phyloP scores from a whole-genome alignment of 2,329 filamentous ascomycete genomes.

The Paraconiothyrium sp. region DNA sequence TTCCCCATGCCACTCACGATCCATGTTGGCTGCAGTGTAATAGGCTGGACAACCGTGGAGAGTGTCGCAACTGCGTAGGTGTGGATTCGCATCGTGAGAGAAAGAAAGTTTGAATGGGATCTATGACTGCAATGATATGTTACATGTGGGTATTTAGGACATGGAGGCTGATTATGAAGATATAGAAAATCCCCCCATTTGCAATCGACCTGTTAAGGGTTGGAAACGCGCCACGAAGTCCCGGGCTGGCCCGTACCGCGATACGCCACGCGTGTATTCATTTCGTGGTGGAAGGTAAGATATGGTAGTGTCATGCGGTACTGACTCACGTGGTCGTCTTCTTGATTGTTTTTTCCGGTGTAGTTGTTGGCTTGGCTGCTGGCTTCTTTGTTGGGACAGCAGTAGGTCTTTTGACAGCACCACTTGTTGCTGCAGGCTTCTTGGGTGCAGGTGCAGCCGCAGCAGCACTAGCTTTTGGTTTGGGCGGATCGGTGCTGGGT shows the following conservation, averaged over 20 bases:
- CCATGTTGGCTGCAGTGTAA: not conserved
- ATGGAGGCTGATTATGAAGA: not conserved
- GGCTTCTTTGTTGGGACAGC: slow-evolving; percentile 7
- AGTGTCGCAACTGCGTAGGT: not conserved
- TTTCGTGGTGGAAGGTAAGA: not conserved
- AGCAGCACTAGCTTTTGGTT: slow-evolving; percentile 8
- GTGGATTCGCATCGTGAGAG: not conserved
- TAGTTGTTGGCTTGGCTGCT: slow-evolving; percentile 15
- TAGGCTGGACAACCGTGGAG: not conserved
- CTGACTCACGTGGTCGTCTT: slow-evolving; percentile 3
- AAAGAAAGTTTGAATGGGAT: not conserved
- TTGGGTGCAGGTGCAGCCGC: slow-evolving; percentile 15
- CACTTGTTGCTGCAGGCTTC: slow-evolving; percentile 14
- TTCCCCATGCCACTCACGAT: not conserved
- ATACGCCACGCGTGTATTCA: not conserved
- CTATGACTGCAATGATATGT: not conserved
- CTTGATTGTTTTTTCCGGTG: slow-evolving; percentile 3
- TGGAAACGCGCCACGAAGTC: not conserved
- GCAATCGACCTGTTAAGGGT: not conserved
- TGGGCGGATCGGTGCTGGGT: slow-evolving; percentile 7
- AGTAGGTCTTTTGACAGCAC: slow-evolving; percentile 16
- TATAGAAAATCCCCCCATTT: not conserved
- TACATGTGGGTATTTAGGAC: not conserved
- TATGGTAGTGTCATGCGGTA: not conserved
- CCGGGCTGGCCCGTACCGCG: not conserved